phyloP scores from a whole-genome alignment of 192 early-diverging fungal species.

The Radiomyces spectabilis region DNA sequence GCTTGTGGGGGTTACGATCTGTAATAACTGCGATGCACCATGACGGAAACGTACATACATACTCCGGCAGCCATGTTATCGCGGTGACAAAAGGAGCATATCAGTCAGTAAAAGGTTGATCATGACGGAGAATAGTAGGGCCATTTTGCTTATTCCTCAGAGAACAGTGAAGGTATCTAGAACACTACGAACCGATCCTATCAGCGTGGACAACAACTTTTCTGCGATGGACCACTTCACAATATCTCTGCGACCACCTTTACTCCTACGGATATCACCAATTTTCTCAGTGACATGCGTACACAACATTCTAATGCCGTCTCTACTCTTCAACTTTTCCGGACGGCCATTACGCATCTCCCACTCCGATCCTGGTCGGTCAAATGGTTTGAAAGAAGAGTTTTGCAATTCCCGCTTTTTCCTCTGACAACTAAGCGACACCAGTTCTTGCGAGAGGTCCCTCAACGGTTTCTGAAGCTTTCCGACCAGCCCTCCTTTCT shows the following conservation, averaged over 20 bases:
- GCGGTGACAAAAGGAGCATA: too few species aligned
- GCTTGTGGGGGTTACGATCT: too few species aligned
- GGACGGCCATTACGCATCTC: constrained; percentile 1
- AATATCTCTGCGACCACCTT: neutral
- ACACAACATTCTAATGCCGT: neutral
- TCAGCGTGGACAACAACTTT: neutral
- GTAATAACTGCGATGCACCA: too few species aligned
- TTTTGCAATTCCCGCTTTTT: neutral
- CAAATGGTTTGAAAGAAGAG: neutral
- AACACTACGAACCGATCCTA: neutral
- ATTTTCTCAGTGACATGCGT: neutral
- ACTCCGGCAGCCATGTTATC: too few species aligned
- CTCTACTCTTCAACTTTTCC: constrained; percentile 3
- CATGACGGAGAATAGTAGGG: too few species aligned
- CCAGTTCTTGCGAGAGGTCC: too few species aligned
- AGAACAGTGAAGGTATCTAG: too few species aligned
- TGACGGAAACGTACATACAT: too few species aligned
- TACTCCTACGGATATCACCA: neutral
- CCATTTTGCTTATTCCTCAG: too few species aligned
- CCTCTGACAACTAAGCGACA: too few species aligned
- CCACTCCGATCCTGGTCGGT: neutral
- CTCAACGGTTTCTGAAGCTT: neutral
- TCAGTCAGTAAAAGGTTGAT: too few species aligned
- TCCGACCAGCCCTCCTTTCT: neutral
- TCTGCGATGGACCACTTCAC: too few species aligned